These are phyloP conservation scores for Zangia roseola DNA, from an alignment of 768 basidiomycete species.

Conservation along the genomic window DNA sequence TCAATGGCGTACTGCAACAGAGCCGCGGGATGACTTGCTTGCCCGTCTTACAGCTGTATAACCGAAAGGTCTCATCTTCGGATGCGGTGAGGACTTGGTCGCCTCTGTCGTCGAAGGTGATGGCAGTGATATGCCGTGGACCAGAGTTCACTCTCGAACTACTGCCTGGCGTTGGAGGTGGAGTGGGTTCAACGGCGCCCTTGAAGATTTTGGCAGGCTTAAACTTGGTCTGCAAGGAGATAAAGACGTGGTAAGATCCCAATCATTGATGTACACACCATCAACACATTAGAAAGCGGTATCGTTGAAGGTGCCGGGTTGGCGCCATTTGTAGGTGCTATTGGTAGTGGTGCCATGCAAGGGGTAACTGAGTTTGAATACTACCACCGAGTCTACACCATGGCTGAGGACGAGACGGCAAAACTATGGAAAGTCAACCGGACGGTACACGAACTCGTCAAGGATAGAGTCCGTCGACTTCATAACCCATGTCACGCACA, in stretches of 20 bases:
- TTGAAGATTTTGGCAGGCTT: constrained; percentile 92
- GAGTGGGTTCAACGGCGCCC: constrained; percentile 62
- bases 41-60: constrained; percentile 88
- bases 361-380: constrained; percentile 58
- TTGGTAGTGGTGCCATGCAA: constrained; percentile 43
- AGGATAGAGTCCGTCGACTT: constrained; percentile 71
- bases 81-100: constrained; percentile 82
- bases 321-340: constrained; percentile 34
- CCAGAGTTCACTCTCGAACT: constrained; percentile 37
- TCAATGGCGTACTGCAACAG: constrained; percentile 26
- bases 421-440: constrained; percentile 94
- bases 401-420: constrained; percentile 82
- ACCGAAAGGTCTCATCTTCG: constrained; percentile 89
- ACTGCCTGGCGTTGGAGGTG: constrained; percentile 46
- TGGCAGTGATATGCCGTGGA: constrained; percentile 78
- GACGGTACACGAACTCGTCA: constrained; percentile 94
- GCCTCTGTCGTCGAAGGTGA: constrained; percentile 89
- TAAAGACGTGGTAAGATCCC: not conserved
- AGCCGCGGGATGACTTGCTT: constrained; percentile 65
- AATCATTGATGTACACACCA: constrained; percentile 39
- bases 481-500: constrained; percentile 4
- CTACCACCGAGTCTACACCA: constrained; percentile 38
- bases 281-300: constrained; percentile 45
- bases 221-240: constrained; percentile 54
- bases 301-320: constrained; percentile 35